Evolutionary conservation across 192 early-diverging fungal species (phyloP).

Genomic region (Anaeromyces robustus): DNA sequence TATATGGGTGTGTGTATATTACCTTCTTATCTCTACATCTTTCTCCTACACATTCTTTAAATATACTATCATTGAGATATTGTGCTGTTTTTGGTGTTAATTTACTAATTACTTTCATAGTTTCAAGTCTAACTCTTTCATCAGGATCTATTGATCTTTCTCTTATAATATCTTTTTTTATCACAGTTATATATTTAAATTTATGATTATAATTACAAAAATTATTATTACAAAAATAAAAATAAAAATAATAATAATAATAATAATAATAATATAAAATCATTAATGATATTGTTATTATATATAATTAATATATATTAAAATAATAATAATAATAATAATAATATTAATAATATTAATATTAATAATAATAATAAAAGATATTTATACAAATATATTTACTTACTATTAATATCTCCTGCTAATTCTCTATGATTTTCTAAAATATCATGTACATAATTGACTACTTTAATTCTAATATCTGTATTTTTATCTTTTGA

Average conservation of each 20-base stretch:
- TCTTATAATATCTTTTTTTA: constrained; percentile 40
- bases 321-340: too few species aligned
- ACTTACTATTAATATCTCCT: constrained; percentile 51
- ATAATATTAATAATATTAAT: too few species aligned
- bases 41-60: constrained; percentile 43
- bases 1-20: too few species aligned
- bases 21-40: constrained; percentile 84
- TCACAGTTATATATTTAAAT: too few species aligned
- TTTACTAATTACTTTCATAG: constrained; percentile 47
- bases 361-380: too few species aligned
- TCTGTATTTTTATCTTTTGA: constrained; percentile 54
- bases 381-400: too few species aligned
- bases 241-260: too few species aligned
- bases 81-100: constrained; percentile 26
- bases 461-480: constrained; percentile 62
- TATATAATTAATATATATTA: too few species aligned
- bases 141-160: constrained; percentile 76
- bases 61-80: constrained; percentile 3
- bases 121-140: constrained; percentile 70
- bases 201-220: too few species aligned
- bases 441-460: constrained; percentile 41
- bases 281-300: too few species aligned
- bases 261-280: too few species aligned
- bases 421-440: constrained; percentile 53
- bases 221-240: too few species aligned